Conservation (phyloP, 2,329 filamentous ascomycete species). For the Tolypocladium guangdongense region DNA sequence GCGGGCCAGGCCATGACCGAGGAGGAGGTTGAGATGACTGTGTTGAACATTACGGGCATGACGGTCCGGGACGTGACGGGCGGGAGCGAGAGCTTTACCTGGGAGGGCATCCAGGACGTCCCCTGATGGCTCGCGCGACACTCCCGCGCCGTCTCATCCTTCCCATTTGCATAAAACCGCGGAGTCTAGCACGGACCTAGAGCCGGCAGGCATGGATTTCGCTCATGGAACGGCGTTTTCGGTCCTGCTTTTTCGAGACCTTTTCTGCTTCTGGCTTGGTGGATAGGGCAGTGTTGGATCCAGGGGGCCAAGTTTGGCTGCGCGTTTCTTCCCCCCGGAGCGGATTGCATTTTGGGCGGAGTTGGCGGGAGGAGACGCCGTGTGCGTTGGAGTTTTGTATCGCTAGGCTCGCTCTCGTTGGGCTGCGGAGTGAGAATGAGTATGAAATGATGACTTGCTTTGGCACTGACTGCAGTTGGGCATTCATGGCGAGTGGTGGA, state of each 20-base stretch:
- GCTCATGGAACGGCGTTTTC: neutral
- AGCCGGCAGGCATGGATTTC: neutral
- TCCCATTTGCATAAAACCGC: neutral
- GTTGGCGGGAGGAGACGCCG: neutral
- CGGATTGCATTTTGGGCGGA: neutral
- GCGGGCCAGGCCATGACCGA: constrained; percentile 52
- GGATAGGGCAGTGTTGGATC: neutral
- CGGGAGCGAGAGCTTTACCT: constrained; percentile 27
- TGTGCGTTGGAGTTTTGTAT: neutral
- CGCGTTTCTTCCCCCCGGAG: too few relatives aligned
- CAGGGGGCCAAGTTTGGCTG: neutral
- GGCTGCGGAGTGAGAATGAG: neutral
- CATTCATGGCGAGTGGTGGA: neutral
- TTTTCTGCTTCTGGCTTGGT: neutral
- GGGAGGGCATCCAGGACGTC: constrained; percentile 27
- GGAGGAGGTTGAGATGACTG: constrained; percentile 53
- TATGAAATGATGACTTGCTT: neutral
- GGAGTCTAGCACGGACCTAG: neutral
- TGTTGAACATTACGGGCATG: constrained; percentile 42
- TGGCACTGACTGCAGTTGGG: neutral
- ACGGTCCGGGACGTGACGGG: constrained; percentile 28
- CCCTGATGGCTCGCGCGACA: neutral
- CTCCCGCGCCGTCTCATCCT: too few relatives aligned
- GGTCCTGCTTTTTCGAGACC: neutral
- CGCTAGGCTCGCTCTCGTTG: neutral